Evolutionary conservation across 2,329 filamentous ascomycete genomes (phyloP).

Genomic region (Penicillium sp.): DNA sequence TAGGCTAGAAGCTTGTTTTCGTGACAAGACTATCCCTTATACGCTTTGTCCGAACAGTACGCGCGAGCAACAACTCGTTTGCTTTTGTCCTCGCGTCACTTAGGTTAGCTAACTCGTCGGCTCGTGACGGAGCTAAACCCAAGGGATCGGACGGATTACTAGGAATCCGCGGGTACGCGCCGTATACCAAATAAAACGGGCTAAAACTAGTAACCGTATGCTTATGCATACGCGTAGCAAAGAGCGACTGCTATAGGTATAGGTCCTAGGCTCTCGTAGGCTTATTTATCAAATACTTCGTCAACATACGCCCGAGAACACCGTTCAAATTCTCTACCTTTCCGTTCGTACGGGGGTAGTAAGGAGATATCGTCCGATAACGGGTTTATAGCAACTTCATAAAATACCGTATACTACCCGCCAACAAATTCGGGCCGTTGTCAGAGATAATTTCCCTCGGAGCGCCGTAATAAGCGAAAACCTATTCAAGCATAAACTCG

Average conservation of each 20-base stretch:
- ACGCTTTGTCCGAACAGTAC: background rate
- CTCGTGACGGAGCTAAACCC: background rate
- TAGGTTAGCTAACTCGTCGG: background rate
- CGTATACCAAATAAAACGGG: background rate
- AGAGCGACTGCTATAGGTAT: slow-evolving; percentile 4
- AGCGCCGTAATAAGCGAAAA: slow-evolving; percentile 2
- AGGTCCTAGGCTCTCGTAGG: slow-evolving; percentile 2
- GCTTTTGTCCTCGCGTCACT: background rate
- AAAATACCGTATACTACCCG: background rate
- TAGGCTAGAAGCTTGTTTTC: slow-evolving; percentile 2
- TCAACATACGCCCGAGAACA: slow-evolving; percentile 1
- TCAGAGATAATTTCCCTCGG: background rate
- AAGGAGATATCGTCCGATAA: background rate
- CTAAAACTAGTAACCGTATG: background rate
- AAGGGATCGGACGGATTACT: too few species aligned
- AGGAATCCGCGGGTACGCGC: background rate
- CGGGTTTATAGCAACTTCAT: background rate
- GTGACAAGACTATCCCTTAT: slow-evolving; percentile 1
- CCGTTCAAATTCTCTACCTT: slow-evolving; percentile 11
- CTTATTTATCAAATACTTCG: slow-evolving; percentile 8
- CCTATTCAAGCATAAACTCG: slow-evolving; percentile 1
- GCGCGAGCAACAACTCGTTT: background rate
- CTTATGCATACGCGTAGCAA: background rate
- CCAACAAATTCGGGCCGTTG: too few species aligned
- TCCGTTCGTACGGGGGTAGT: slow-evolving; percentile 4